phyloP scores from a whole-genome alignment of 2,329 filamentous ascomycete species.

The Waltergamsia citrina region DNA sequence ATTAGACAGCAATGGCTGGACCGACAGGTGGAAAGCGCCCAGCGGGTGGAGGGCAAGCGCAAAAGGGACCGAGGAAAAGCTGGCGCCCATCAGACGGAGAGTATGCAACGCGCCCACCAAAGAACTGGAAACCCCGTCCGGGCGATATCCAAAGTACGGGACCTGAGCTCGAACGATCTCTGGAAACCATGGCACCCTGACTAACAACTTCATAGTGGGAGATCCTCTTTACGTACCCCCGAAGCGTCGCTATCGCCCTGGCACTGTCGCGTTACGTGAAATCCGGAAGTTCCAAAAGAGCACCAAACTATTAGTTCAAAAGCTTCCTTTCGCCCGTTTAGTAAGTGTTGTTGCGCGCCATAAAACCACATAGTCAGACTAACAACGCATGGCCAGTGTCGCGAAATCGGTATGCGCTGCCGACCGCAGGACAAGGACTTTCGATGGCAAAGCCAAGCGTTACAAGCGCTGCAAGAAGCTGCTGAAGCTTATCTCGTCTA shows the following conservation, averaged over 20 bases:
- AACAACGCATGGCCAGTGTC: slow-evolving; percentile 32
- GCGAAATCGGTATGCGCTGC: slow-evolving; percentile 62
- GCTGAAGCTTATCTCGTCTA: slow-evolving; percentile 95
- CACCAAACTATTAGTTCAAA: slow-evolving; percentile 76
- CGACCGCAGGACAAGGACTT: slow-evolving; percentile 59
- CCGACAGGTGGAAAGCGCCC: neutral
- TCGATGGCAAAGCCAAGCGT: slow-evolving; percentile 93
- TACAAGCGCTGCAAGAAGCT: slow-evolving; percentile 87
- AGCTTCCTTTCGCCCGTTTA: slow-evolving; percentile 71
- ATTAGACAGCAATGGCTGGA: neutral
- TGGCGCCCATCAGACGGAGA: slow-evolving; percentile 7
- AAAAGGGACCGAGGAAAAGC: slow-evolving; percentile 3
- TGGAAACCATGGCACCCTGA: slow-evolving; percentile 9
- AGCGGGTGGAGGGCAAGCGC: slow-evolving; percentile 1
- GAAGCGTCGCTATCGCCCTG: slow-evolving; percentile 61
- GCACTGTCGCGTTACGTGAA: slow-evolving; percentile 82
- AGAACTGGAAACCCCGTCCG: slow-evolving; percentile 19
- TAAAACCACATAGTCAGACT: neutral
- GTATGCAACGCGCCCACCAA: slow-evolving; percentile 5
- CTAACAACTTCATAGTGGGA: slow-evolving; percentile 43
- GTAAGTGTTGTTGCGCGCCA: slow-evolving; percentile 32
- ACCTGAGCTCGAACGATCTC: neutral
- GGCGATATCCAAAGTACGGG: slow-evolving; percentile 30
- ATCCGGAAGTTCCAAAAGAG: slow-evolving; percentile 85
- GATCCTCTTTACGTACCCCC: slow-evolving; percentile 58